These are phyloP conservation scores for Corylus avellana DNA, from an alignment of 306 rosid species.

Conservation along the genomic window DNA sequence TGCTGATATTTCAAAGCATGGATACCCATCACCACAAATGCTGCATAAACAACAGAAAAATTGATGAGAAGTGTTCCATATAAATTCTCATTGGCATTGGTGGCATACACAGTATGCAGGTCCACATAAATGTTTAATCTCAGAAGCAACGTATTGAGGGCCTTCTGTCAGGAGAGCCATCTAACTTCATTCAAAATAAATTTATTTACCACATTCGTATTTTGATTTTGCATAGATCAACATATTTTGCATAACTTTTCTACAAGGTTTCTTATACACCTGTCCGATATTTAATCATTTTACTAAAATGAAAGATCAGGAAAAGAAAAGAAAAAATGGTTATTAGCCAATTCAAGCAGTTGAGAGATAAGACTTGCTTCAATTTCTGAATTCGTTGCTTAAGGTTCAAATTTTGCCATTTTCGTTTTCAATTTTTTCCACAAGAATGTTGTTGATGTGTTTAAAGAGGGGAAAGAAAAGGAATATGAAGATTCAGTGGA, in stretches of 20 bases:
- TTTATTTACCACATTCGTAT: background rate
- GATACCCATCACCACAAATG: conserved; percentile 69
- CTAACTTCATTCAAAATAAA: background rate
- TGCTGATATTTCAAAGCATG: conserved; percentile 93
- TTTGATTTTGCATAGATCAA: conserved; percentile 5
- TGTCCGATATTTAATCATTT: background rate
- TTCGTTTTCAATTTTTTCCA: background rate
- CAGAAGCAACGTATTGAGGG: background rate
- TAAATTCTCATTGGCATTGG: background rate
- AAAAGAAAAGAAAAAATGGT: background rate
- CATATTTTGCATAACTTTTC: background rate
- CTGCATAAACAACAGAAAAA: conserved; percentile 52
- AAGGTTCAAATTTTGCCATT: background rate
- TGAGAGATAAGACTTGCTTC: background rate
- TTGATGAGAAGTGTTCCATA: conserved; percentile 21
- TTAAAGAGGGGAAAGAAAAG: background rate
- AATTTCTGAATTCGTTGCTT: background rate
- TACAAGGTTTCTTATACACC: background rate
- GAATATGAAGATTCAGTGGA: background rate
- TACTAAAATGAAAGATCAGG: background rate
- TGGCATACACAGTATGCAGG: background rate
- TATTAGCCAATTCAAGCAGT: background rate
- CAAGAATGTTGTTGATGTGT: background rate
- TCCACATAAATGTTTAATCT: background rate
- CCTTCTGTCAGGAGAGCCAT: background rate